These are phyloP conservation scores for Suhomyces sp. DNA, from an alignment of 805 yeast species.

Conservation along the genomic window DNA sequence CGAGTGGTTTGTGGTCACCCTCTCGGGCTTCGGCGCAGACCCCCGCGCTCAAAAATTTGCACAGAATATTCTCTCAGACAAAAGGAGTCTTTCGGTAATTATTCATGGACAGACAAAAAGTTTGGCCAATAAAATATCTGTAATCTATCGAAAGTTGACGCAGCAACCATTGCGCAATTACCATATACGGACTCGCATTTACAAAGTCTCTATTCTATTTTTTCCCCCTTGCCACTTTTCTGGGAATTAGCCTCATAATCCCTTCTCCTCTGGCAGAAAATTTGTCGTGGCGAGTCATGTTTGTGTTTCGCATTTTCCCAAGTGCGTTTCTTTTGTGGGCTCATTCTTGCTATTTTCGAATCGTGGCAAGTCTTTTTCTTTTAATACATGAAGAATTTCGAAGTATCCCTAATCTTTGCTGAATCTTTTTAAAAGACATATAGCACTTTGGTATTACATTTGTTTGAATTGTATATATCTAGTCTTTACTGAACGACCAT, in stretches of 20 bases:
- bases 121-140: background rate
- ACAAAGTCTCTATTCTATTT: background rate
- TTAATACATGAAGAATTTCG: background rate
- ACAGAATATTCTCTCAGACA: background rate
- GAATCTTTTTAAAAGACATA: background rate
- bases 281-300: background rate
- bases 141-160: background rate
- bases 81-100: background rate
- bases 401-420: background rate
- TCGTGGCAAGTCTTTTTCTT: conserved; percentile 4
- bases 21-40: background rate
- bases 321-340: background rate
- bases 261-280: background rate
- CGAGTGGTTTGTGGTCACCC: background rate
- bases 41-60: background rate
- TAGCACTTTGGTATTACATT: background rate
- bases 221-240: background rate
- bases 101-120: background rate
- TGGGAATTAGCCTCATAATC: background rate
- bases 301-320: background rate
- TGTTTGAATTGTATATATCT: background rate
- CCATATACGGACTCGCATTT: background rate
- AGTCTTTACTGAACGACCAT: background rate
- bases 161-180: background rate
- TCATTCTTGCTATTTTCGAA: background rate